Evolutionary conservation across 106 monocot genomes (phyloP).

Genomic region (Apostasia ramifera): DNA sequence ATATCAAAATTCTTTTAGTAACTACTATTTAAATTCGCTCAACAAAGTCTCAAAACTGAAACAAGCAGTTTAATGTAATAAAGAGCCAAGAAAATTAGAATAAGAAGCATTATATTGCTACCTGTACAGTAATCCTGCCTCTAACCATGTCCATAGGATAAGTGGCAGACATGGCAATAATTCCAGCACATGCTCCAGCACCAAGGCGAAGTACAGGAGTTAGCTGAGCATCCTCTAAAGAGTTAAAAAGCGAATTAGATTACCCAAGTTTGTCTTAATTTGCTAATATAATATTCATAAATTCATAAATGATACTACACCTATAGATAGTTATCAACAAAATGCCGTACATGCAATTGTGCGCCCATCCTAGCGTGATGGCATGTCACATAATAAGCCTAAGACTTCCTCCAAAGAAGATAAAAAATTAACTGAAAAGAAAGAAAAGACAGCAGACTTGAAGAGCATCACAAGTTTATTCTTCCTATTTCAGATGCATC

Average conservation of each 20-base stretch:
- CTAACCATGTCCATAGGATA: conserved; percentile 99
- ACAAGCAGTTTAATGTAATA: neutral
- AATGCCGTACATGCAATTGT: neutral
- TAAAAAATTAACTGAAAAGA: no score
- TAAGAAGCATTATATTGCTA: conserved; percentile 6
- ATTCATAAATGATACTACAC: neutral
- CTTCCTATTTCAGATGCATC: no score
- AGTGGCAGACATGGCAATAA: conserved; percentile 95
- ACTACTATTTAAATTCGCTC: neutral
- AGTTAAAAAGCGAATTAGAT: conserved; percentile 12
- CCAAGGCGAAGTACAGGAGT: conserved; percentile 83
- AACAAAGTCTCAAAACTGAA: neutral
- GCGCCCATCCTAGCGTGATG: no score
- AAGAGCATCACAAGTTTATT: no score
- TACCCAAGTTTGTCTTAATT: neutral
- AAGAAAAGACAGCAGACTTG: no score
- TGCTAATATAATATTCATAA: neutral
- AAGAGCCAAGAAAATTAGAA: neutral
- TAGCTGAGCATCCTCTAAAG: conserved; percentile 84
- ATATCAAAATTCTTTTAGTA: no score
- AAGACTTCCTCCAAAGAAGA: no score
- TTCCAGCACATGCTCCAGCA: conserved; percentile 96
- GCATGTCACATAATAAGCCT: no score
- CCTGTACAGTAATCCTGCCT: conserved; percentile 96
- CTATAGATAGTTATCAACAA: neutral